A percentile compares a stretch with the other conserved stretches of the same genome.
These are phyloP conservation scores for Acanthamoeba triangularis DNA, from an alignment of 208 protist species.

Conservation along the genomic window DNA sequence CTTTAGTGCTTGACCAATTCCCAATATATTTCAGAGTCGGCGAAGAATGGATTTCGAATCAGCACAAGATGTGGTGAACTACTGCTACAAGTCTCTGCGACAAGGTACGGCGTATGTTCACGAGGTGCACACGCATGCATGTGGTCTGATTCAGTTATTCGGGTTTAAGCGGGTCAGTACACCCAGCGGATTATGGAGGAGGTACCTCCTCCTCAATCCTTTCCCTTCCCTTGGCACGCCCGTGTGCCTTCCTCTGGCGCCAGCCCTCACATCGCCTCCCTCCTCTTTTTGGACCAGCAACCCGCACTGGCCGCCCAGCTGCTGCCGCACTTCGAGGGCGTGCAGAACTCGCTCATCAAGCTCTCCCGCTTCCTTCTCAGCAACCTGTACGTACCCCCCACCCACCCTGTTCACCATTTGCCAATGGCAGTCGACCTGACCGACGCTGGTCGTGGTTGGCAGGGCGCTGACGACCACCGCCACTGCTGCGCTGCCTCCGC, in stretches of 20 bases:
- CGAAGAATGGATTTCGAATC: conserved; percentile 47
- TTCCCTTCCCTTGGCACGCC: background rate
- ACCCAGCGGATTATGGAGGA: conserved; percentile 21
- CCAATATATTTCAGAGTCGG: too few species aligned
- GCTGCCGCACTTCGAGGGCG: background rate
- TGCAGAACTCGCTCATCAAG: conserved; percentile 58
- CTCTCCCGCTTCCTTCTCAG: conserved; percentile 36
- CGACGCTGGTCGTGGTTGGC: background rate
- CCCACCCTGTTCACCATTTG: background rate
- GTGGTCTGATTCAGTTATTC: too few species aligned
- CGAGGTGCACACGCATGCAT: too few species aligned
- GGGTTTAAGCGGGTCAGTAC: background rate
- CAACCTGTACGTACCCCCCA: background rate
- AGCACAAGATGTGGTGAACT: conserved; percentile 58
- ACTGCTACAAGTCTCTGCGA: conserved; percentile 36
- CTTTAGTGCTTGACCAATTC: too few species aligned
- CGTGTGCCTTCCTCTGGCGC: background rate
- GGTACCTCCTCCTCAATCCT: background rate
- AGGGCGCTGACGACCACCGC: conserved; percentile 21
- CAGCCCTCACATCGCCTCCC: too few species aligned
- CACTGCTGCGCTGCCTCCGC: background rate
- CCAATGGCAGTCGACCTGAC: too few species aligned
- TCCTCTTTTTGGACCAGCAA: background rate
- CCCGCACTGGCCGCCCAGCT: conserved; percentile 1
- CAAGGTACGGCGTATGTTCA: too few species aligned